Percentiles rank a stretch among this genome's conserved stretches.
phyloP scores from a whole-genome alignment of 345 rosid species.

The Adansonia digitata region DNA sequence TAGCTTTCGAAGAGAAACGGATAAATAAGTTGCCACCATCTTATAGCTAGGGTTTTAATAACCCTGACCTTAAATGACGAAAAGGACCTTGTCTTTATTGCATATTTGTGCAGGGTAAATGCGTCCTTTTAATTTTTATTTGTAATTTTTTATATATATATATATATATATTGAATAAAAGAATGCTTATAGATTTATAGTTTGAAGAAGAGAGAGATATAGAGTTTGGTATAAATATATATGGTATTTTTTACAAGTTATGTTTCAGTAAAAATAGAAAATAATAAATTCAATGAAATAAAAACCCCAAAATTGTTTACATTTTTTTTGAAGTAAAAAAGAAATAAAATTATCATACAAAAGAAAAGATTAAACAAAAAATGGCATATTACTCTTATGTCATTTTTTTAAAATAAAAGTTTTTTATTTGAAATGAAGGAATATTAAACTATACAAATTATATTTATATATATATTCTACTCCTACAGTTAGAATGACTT shows the following conservation, averaged over 20 bases:
- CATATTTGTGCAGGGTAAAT: neutral
- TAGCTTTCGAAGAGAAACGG: neutral
- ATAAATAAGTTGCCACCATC: no score
- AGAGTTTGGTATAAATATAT: neutral
- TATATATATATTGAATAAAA: neutral
- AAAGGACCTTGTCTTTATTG: neutral
- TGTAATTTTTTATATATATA: neutral
- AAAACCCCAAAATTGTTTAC: neutral
- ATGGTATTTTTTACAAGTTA: neutral
- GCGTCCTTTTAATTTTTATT: neutral
- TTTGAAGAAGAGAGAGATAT: neutral
- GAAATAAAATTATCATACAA: neutral
- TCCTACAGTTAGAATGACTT: no score
- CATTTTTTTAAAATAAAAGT: no score
- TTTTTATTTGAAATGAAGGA: no score
- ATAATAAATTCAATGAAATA: no score
- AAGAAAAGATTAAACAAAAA: neutral
- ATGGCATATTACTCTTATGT: neutral
- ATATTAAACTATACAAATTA: no score
- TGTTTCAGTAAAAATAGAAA: no score
- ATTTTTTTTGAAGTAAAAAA: neutral
- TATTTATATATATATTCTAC: no score
- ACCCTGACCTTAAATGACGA: neutral
- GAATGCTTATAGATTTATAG: no score
- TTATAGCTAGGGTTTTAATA: slow-evolving; percentile 10